Evolutionary conservation across 2,329 filamentous ascomycete genomes (phyloP).

Genomic region (Epichloe brachyelytri): DNA sequence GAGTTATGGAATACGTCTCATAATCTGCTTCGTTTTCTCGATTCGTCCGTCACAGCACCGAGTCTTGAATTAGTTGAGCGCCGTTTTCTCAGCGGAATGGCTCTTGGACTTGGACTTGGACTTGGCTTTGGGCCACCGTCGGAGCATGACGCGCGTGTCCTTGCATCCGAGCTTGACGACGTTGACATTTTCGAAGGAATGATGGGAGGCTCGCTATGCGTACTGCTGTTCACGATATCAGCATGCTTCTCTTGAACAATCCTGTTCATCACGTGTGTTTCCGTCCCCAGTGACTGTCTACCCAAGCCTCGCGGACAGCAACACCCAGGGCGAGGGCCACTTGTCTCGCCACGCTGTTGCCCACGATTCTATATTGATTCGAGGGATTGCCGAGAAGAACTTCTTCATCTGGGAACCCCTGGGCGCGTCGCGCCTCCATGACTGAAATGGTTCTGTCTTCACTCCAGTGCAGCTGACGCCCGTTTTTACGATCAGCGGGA

Average conservation of each 20-base stretch:
- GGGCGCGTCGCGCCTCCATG: slow-evolving; percentile 54
- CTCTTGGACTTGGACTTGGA: neutral
- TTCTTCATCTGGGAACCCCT: slow-evolving; percentile 59
- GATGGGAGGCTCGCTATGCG: neutral
- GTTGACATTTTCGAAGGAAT: neutral
- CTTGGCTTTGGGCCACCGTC: neutral
- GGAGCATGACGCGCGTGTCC: neutral
- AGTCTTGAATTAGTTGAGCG: neutral
- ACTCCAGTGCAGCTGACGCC: slow-evolving; percentile 50
- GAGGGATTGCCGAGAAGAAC: slow-evolving; percentile 46
- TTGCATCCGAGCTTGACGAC: neutral
- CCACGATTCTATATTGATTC: slow-evolving; percentile 53
- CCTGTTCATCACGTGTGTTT: neutral
- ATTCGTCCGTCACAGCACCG: neutral
- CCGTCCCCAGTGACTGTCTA: slow-evolving; percentile 8
- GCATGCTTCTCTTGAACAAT: neutral
- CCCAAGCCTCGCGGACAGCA: slow-evolving; percentile 43
- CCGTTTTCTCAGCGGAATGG: neutral
- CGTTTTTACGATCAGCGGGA: slow-evolving; percentile 41
- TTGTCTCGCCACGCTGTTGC: slow-evolving; percentile 63
- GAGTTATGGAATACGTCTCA: no score
- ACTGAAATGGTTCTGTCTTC: slow-evolving; percentile 49
- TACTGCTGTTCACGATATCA: neutral
- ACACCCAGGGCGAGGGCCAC: slow-evolving; percentile 55
- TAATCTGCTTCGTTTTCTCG: neutral